phyloP scores from a whole-genome alignment of 164 flowering plant species.

The Saururus chinensis region DNA sequence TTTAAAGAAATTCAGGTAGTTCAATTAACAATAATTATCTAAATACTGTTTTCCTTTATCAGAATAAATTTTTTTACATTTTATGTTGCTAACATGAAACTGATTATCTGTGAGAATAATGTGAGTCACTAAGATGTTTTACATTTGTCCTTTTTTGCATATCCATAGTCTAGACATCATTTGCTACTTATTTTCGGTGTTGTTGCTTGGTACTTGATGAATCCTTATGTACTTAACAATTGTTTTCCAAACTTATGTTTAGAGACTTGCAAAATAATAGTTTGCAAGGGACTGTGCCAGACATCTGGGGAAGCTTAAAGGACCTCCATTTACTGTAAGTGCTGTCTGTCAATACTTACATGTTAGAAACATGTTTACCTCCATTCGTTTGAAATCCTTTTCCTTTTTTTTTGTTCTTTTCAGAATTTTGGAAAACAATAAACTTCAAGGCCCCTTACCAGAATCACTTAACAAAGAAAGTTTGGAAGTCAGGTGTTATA shows the following conservation, averaged over 20 bases:
- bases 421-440: slow-evolving; percentile 81
- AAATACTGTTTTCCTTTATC: too few relatives aligned
- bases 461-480: slow-evolving; percentile 50
- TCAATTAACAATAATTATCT: too few relatives aligned
- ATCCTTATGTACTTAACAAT: background rate
- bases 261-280: slow-evolving; percentile 83
- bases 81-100: too few relatives aligned
- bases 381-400: background rate
- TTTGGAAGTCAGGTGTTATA: slow-evolving; percentile 53
- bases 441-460: slow-evolving; percentile 62
- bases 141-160: too few relatives aligned
- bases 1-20: background rate
- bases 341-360: background rate
- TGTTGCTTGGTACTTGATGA: background rate
- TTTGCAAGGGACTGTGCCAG: slow-evolving; percentile 62
- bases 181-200: background rate
- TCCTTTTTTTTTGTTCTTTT: slow-evolving; percentile 1
- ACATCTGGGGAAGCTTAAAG: slow-evolving; percentile 54
- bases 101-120: too few relatives aligned
- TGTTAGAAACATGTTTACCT: background rate
- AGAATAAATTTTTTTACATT: too few relatives aligned
- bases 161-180: background rate
- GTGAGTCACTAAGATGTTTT: background rate
- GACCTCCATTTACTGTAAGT: slow-evolving; percentile 67
- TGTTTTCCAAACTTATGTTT: slow-evolving; percentile 4